Evolutionary conservation across 179 eudicot species (phyloP).

Genomic region (Beta corolliflora): DNA sequence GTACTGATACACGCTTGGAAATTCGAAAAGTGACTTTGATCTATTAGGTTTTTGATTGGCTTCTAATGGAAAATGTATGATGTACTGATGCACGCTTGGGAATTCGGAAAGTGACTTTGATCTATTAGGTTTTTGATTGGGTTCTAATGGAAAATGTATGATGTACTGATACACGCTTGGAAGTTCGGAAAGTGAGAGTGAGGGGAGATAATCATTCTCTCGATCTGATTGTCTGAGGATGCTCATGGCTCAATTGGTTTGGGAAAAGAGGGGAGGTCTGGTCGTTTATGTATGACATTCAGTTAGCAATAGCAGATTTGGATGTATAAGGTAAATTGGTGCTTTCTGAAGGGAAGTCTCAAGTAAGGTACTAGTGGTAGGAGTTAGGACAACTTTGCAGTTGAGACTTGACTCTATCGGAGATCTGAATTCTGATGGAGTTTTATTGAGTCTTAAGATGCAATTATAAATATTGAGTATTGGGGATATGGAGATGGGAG

Average conservation of each 20-base stretch:
- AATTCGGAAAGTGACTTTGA: too few relatives aligned
- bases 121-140: too few relatives aligned
- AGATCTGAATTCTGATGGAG: neutral
- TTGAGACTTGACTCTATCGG: neutral
- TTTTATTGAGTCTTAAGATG: neutral
- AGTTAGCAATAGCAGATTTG: neutral
- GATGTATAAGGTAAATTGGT: neutral
- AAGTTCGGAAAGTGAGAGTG: neutral
- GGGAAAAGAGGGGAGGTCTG: neutral
- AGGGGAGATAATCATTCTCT: neutral
- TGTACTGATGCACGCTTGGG: too few relatives aligned
- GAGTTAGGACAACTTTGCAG: neutral
- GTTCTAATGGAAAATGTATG: neutral
- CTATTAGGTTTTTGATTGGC: too few relatives aligned
- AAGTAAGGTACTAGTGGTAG: conserved; percentile 2
- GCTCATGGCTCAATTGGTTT: neutral
- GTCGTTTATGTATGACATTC: neutral
- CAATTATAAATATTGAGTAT: neutral
- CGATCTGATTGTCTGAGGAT: neutral
- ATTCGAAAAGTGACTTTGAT: too few relatives aligned
- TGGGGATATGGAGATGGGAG: neutral
- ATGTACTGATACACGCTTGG: neutral
- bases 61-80: too few relatives aligned
- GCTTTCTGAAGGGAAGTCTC: neutral
- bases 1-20: too few relatives aligned